phyloP scores from a whole-genome alignment of 306 rosid genomes.

The Morella rubra region DNA sequence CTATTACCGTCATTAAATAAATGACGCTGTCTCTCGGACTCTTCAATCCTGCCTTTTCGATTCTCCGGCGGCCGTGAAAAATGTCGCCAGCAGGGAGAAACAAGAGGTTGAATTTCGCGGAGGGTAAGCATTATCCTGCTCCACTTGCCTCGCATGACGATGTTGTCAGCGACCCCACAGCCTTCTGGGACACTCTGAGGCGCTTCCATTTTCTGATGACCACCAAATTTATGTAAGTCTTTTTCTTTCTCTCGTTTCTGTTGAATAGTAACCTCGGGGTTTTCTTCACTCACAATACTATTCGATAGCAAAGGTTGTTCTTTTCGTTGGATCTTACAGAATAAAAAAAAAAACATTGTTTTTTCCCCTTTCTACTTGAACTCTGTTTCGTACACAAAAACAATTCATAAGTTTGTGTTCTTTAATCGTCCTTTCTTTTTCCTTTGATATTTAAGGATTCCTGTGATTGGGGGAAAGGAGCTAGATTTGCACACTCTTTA shows the following conservation, averaged over 20 bases:
- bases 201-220: conserved; percentile 80
- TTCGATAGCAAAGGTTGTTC: conserved; percentile 11
- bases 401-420: not conserved
- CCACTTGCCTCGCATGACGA: conserved; percentile 70
- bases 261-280: not conserved
- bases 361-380: not conserved
- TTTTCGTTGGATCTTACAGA: not conserved
- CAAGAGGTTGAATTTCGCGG: conserved; percentile 19
- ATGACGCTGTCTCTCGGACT: not conserved
- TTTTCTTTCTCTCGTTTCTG: not conserved
- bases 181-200: conserved; percentile 86
- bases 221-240: conserved; percentile 78
- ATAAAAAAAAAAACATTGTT: not conserved
- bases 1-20: conserved; percentile 20
- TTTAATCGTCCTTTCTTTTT: conserved; percentile 12
- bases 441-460: conserved; percentile 56
- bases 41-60: not conserved
- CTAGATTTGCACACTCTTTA: conserved; percentile 88
- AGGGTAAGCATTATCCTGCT: conserved; percentile 60
- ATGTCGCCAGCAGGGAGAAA: conserved; percentile 44
- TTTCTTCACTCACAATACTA: conserved; percentile 3
- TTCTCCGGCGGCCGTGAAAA: conserved; percentile 23
- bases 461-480: conserved; percentile 97
- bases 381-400: not conserved
- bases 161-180: conserved; percentile 40